Evolutionary conservation across 768 basidiomycete genomes (phyloP), one percentile per base, ranked within the genome.

Genomic region (Mycena vulgaris): DNA sequence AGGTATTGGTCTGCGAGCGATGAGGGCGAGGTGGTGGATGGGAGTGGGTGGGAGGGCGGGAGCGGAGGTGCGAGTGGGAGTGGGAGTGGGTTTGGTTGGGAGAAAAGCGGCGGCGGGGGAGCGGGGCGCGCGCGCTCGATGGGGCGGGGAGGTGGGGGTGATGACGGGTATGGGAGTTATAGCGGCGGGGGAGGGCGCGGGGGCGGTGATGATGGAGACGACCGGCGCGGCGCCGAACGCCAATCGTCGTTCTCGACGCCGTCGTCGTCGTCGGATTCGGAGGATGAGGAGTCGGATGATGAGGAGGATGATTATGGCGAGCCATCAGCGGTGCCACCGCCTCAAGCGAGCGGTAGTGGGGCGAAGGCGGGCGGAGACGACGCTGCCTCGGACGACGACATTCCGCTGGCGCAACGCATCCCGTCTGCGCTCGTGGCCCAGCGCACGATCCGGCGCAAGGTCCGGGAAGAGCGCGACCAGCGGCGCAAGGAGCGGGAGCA

Each of bases 341-440:
- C 60, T 6, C 2, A 28, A 25, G 37, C 28, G 3, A 37, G 53
- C 48, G 57, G 14, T 2, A 28, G 11, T 37, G 40, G n/a, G n/a
- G 52, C 52, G 42, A 23, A 39, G 42, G 45, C 67, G 10, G 61
- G 45, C 51, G 79, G 71, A 56, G 68, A 69, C 35, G 64, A 47
- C 14, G 77, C 78, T 35, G 21, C 21, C 40, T 80, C 80, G 42
- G 90, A 94, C 62, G 95, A 97, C 77, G 92, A 97, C 74, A 84
- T 95, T 1, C 96, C 96, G 1, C 86, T 97, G 19, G 96, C 95
- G 3, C 90, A 89, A 71, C 86, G 91, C 33, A 94, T 95, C 63
- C 96, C 95, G 5, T 92, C 90, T 1, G 96, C 96, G 5, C 80
- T 97, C 66, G 88, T 85, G 4, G 95, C 95, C 13, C 96, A 97